A percentile compares a stretch with the other conserved stretches of the same genome.
phyloP scores from a whole-genome alignment of 2,329 filamentous ascomycete species.

The Mollisia scopiformis region DNA sequence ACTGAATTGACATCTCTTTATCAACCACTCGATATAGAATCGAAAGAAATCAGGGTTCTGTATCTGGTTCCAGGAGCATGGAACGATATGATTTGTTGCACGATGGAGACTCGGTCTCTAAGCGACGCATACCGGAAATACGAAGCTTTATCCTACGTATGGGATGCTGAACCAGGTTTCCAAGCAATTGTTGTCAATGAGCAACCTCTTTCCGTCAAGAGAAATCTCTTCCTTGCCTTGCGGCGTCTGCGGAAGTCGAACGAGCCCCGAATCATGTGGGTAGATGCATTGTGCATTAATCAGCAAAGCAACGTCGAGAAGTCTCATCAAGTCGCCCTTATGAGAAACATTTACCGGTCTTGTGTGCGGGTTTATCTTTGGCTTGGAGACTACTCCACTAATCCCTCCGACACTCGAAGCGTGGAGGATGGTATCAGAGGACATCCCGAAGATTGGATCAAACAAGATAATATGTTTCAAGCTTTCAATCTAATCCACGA shows the following conservation, averaged over 20 bases:
- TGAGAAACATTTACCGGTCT: slow-evolving; percentile 9
- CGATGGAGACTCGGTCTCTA: not conserved
- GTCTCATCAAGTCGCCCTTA: slow-evolving; percentile 7
- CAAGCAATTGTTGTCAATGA: not conserved
- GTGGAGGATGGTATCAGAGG: not conserved
- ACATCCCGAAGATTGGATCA: not conserved
- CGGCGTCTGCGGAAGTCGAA: not conserved
- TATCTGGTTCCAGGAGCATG: not conserved
- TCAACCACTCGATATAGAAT: not conserved
- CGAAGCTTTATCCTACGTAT: slow-evolving; percentile 8
- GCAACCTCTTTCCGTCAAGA: not conserved
- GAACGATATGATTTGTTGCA: not conserved
- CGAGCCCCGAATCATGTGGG: slow-evolving; percentile 1
- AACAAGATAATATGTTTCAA: not conserved
- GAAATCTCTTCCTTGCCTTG: slow-evolving; percentile 8
- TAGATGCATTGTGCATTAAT: slow-evolving; percentile 13
- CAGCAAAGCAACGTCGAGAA: slow-evolving; percentile 36
- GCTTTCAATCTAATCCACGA: not conserved
- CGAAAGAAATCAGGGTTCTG: not conserved
- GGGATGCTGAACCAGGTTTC: not conserved
- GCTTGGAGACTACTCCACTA: slow-evolving; percentile 5
- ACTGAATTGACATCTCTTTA: not conserved
- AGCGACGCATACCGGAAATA: not conserved
- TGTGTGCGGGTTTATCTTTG: slow-evolving; percentile 4
- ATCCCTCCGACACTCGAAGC: not conserved